Evolutionary conservation across 169 alveolate species (phyloP), one percentile per base, ranked within the genome.

Genomic region (Plasmodium yoelii): DNA sequence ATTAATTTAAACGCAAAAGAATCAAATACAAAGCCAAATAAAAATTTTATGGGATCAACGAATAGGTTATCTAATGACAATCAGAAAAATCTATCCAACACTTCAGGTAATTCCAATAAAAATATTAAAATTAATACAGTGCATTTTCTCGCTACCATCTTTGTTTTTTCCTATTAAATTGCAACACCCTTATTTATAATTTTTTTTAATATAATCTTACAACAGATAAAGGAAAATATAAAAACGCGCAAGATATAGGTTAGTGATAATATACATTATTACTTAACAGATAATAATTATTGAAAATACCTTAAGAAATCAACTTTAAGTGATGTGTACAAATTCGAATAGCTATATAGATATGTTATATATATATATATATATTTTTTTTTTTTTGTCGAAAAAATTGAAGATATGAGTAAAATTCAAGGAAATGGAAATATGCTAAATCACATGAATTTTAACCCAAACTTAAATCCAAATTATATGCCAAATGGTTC

Each of bases 1-100:
- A 77, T 77, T 42, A 64, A 57, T 65, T 51, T 61, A 64, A 65
- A 77, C 18, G 39, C 60, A 42, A 53, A 77, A 44, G 71, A 64
- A 28, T 44, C 82, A 9, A 56, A 65, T n/a, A 77, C 65, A 26
- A 69, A 42, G 55, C 8, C 15, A 51, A 77, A 64, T 44, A 64
- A 53, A 46, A 74, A 61, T 15, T 57, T 64, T 42, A 6, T 68
- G 56, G 74, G 64, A 44, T 13, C 19, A 5, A 3, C 67, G 63
- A 51, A 77, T 42, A 60, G 55, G 18, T 49, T 24, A 1, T 13
- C 22, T 13, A 13, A 26, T 9, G 89, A 77, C n/a, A 53, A 53
- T 42, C 89, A 77, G 63, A 77, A 68, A 24, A 46, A 13, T 77
- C 24, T 34, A 19, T 64, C 72, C 5, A 51, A 65, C 39, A 39